Base-by-base conservation (phyloP, 2,329 filamentous ascomycete species). In the Xylaria sp. region DNA sequence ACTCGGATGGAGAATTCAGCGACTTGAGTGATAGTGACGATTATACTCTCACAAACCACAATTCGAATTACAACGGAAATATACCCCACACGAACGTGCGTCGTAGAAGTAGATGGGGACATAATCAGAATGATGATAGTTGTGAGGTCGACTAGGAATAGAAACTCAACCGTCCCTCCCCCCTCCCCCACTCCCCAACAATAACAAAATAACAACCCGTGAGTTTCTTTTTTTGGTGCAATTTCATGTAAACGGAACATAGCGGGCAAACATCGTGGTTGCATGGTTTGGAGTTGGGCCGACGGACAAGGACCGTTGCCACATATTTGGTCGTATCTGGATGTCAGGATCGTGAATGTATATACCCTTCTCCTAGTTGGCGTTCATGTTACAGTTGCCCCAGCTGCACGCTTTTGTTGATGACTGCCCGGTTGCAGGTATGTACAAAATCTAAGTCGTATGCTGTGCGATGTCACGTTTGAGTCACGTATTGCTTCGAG, bases 11-110 rank as follows among this genome's bases (percentile, higher is more conserved):
- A 13, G 82, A 82, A 29, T 82, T 85, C 42, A 85, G 86, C 56
- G 83, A 84, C 36, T 85, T 82, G 79, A 84, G 83, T 38, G 86
- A 90, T 69, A 87, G 89, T 67, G 77, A 80, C 56, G 77, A 78
- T 54, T 77, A 76, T 58, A 59, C 68, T 27, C 69, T 69, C 22
- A 65, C 72, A 50, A 71, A 59, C 38, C 67, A 47, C 47, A 69
- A 64, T 39, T 70, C 69, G 56, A 72, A 59, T 63, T 61, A 47
- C 49, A 70, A 65, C 64, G 68, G 29, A 53, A 73, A 62, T 65
- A 67, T 61, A 55, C 55, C 68, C 36, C 68, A 58, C 36, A 63
- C 58, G 57, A 60, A 39, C 27, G 36, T 38, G n/a, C 45, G 54
- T 29, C 63, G 62, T 17, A 54, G 61, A 20, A 45, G 42, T 39